phyloP scores from a whole-genome alignment of 305 asterid genomes.

The Fraxinus sp. region DNA sequence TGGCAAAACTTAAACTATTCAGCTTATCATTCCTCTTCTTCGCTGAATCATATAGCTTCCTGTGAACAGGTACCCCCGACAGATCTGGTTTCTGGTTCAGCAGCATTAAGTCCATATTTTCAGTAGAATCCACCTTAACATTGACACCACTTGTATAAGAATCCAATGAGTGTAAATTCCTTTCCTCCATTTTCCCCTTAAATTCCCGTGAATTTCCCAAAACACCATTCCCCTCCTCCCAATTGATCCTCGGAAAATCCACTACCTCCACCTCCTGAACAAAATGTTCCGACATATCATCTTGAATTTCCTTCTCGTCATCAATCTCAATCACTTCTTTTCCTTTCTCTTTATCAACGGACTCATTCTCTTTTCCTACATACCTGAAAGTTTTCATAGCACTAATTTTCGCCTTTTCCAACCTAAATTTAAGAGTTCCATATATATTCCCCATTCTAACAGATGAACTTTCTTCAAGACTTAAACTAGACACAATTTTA shows the following conservation, averaged over 20 bases:
- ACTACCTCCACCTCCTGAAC: conserved; percentile 28
- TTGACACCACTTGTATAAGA: conserved; percentile 38
- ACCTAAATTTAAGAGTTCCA: neutral
- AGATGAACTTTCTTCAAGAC: conserved; percentile 12
- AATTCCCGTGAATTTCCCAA: conserved; percentile 27
- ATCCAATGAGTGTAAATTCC: conserved; percentile 38
- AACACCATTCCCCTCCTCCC: conserved; percentile 24
- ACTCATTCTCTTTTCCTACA: conserved; percentile 14
- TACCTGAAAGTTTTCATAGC: conserved; percentile 37
- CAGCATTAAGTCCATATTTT: conserved; percentile 28
- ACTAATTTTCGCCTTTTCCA: conserved; percentile 9
- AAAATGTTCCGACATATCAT: conserved; percentile 28
- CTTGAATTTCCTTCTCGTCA: conserved; percentile 23
- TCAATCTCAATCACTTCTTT: conserved; percentile 48
- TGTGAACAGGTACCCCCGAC: conserved; percentile 31
- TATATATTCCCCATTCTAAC: conserved; percentile 35
- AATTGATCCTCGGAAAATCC: conserved; percentile 12
- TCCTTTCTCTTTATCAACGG: conserved; percentile 18
- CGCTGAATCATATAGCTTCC: conserved; percentile 29
- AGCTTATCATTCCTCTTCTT: conserved; percentile 38
- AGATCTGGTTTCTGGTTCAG: conserved; percentile 31
- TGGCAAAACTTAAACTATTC: conserved; percentile 28
- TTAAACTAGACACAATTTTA: conserved; percentile 15
- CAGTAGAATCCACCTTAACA: conserved; percentile 33
- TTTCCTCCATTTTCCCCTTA: conserved; percentile 28